Evolutionary conservation across 176 grass and related monocot genomes (phyloP), one percentile per base, ranked within the genome.

Genomic region (Thalia dealbata): DNA sequence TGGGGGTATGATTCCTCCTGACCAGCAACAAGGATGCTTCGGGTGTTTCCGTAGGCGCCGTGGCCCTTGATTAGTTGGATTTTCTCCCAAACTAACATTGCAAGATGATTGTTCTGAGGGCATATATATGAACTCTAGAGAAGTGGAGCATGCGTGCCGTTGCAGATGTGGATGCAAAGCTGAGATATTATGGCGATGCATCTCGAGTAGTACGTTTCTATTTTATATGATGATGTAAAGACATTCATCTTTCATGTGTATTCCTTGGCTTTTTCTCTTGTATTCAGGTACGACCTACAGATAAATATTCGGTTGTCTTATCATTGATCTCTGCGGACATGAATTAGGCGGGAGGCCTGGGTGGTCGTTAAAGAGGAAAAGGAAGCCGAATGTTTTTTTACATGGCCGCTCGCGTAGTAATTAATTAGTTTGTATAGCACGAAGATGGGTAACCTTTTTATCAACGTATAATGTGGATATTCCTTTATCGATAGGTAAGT

Each of bases 1-100:
- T 16, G 95, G 95, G n/a, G 95, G 90, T 63, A 99, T 99, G 95
- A 80, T 99, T 72, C 83, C 85, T 3, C 69, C 75, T 12, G 90
- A 95, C 60, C 95, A 99, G 27, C 63, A 79, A 10, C 81, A 99
- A 63, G 95, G 95, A 45, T 99, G 87, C 71, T 79, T 91, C 56
- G 80, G 87, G 7, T 99, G 90, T 76, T 88, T 99, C 55, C 74
- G 81, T 6, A 87, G 61, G 55, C 7, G 79, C 63, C 83, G 95
- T 71, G 95, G 95, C 24, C 95, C 95, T 64, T 99, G 72, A 91
- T 38, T 21, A 18, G 41, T 32, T 58, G 2, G 21, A 58, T 59
- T 28, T 19, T 41, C 7, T 27, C 32, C 32, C 69, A 38, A 16
- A 66, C 15, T 35, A 58, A 6, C 45, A 48, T 48, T 48, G 26